phyloP scores from a whole-genome alignment of 1,284 basidiomycete genomes.

The Cryptococcus sp. region DNA sequence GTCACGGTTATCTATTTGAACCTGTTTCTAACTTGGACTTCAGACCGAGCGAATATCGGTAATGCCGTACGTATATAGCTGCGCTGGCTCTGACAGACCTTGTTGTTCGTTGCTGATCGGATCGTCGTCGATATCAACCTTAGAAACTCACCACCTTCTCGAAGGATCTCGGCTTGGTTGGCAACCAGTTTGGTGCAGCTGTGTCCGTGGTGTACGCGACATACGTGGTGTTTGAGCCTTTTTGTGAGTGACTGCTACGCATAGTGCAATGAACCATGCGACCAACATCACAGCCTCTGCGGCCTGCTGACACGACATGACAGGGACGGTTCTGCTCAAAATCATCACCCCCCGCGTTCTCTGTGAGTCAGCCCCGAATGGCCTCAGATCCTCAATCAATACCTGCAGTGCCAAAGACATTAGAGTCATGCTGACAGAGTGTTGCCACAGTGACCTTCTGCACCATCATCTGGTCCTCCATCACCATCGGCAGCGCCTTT shows the following conservation, averaged over 20 bases:
- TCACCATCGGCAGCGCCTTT: slow-evolving; percentile 23
- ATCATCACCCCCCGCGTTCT: slow-evolving; percentile 26
- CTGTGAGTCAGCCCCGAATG: slow-evolving; percentile 10
- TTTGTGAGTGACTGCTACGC: slow-evolving; percentile 18
- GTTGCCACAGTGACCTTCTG: slow-evolving; percentile 15
- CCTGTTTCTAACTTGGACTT: background rate
- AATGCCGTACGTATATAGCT: slow-evolving; percentile 4
- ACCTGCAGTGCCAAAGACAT: background rate
- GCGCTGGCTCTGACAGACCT: too few relatives aligned
- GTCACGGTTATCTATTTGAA: background rate
- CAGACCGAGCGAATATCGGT: slow-evolving; percentile 13
- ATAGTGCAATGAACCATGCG: too few relatives aligned
- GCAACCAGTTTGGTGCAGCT: slow-evolving; percentile 23
- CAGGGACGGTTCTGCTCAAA: slow-evolving; percentile 28
- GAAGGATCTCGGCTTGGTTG: slow-evolving; percentile 9
- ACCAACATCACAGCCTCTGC: too few relatives aligned
- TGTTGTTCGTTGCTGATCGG: background rate
- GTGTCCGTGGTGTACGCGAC: slow-evolving; percentile 31
- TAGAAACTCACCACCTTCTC: slow-evolving; percentile 5
- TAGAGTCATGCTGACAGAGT: background rate
- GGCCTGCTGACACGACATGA: background rate
- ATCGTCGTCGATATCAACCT: background rate
- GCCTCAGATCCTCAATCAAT: background rate
- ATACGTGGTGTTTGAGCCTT: slow-evolving; percentile 33
- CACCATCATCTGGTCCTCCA: slow-evolving; percentile 20